Evolutionary conservation across 495 filamentous ascomycete species (phyloP), one percentile per base, ranked within the genome.

Genomic region (Aspergillus heteromorphus): DNA sequence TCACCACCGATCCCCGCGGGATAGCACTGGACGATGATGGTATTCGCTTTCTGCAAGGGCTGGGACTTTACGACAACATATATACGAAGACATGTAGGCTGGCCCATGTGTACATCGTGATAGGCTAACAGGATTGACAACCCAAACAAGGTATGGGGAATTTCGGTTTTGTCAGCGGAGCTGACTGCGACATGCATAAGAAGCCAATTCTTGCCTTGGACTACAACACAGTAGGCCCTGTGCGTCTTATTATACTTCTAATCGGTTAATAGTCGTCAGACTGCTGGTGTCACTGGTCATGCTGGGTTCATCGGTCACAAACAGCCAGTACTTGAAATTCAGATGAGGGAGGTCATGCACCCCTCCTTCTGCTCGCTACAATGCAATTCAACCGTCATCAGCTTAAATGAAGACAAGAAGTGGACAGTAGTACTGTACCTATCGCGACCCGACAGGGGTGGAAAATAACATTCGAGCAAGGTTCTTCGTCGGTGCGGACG

Each of bases 21-120:
- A 75, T 82, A 38, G 74, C 70, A 14, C 61, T 82, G 13, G 76
- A 77, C 23, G 71, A 75, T 29, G 78, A 82, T 60, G 76, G 73
- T 0, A 71, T 80, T 45, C 66, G 78, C n/a, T 61, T 74, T 2
- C 49, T 78, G 1, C 73, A 76, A 54, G 68, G 71, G 4, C 48
- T 80, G 16, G 76, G 76, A 2, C 55, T 80, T 13, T 74, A 75
- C 18, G 61, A 71, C 1, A 52, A 62, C 3, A 60, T 80, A 13
- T 67, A 67, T 29, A 64, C 65, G 0, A 67, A 73, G 2, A 57
- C 55, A 9, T 63, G 74, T 65, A 55, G 62, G 51, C n/a, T 64
- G 45, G 8, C 29, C 23, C 23, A 7, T 55, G 13, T 38, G 1
- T 23, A 21, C 3, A 9, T 6, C 8, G 0, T n/a, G 17, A 7